phyloP scores from a whole-genome alignment of 2,329 filamentous ascomycete species.

The Colletotrichum destructivum region DNA sequence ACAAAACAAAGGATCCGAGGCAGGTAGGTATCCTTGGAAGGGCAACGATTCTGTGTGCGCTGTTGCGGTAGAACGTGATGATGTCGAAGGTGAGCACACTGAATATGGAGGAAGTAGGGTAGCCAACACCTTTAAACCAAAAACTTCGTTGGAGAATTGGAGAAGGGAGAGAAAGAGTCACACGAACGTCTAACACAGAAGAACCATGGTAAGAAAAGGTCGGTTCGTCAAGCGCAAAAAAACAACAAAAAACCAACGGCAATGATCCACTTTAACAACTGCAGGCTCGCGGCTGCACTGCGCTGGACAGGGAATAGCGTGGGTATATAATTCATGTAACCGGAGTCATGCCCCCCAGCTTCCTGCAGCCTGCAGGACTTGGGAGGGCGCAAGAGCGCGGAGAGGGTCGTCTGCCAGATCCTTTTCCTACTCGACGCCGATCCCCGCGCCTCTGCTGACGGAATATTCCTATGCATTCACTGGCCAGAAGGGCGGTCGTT shows the following conservation, averaged over 20 bases:
- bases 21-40: constrained; percentile 2
- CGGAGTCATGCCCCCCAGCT: constrained; percentile 37
- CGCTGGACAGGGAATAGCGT: constrained; percentile 39
- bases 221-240: constrained; percentile 37
- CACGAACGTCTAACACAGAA: constrained; percentile 28
- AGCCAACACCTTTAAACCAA: constrained; percentile 27
- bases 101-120: not conserved
- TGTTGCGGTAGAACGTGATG: not conserved
- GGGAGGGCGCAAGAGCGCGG: constrained; percentile 1
- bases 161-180: constrained; percentile 29
- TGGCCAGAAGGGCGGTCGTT: constrained; percentile 16
- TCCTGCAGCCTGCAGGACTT: constrained; percentile 34
- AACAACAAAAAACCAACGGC: constrained; percentile 23
- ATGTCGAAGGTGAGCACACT: not conserved
- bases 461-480: constrained; percentile 16
- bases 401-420: constrained; percentile 5
- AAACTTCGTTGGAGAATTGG: constrained; percentile 25
- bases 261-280: constrained; percentile 37
- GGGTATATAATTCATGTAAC: constrained; percentile 24
- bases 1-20: not conserved
- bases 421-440: constrained; percentile 10
- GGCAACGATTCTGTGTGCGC: constrained; percentile 2
- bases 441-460: constrained; percentile 34
- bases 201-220: constrained; percentile 12
- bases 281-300: constrained; percentile 40